A percentile compares a stretch with the other conserved stretches of the same genome.
phyloP scores from a whole-genome alignment of 2,329 filamentous ascomycete genomes.

The Phialophora expanda region DNA sequence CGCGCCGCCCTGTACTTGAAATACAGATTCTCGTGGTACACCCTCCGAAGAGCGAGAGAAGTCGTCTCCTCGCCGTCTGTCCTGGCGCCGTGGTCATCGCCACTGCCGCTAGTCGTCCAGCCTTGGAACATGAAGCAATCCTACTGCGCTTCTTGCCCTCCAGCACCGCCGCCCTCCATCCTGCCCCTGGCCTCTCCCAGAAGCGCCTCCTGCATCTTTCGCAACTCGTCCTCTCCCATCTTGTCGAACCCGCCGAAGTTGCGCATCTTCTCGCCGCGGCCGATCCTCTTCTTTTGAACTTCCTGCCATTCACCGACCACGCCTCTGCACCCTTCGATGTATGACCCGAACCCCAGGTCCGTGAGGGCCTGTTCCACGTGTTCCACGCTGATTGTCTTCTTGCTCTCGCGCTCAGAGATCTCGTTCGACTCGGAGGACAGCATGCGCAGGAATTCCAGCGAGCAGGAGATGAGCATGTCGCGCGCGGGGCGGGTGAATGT shows the following conservation, averaged over 20 bases:
- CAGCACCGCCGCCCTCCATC: constrained; percentile 37
- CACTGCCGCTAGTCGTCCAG: neutral
- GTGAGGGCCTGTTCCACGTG: constrained; percentile 95
- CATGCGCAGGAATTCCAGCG: constrained; percentile 97
- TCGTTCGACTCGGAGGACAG: constrained; percentile 99
- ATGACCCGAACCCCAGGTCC: constrained; percentile 89
- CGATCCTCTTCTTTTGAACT: constrained; percentile 74
- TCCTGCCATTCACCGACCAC: constrained; percentile 92
- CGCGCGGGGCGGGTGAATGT: constrained; percentile 90
- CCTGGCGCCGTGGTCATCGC: neutral
- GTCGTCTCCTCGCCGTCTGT: neutral
- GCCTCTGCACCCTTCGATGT: constrained; percentile 83
- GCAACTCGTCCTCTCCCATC: constrained; percentile 85
- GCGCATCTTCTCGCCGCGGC: constrained; percentile 80
- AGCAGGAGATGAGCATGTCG: constrained; percentile 96
- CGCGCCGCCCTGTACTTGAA: neutral
- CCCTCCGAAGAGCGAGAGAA: neutral
- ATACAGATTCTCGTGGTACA: neutral
- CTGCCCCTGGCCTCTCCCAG: constrained; percentile 81
- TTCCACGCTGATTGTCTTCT: constrained; percentile 98
- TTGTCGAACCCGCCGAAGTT: constrained; percentile 97
- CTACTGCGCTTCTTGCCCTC: constrained; percentile 6
- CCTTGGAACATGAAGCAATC: neutral
- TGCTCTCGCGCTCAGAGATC: constrained; percentile 97
- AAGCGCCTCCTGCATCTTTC: constrained; percentile 86